Evolutionary conservation across 352 stramenopile species (phyloP).

Genomic region (Pythium chondricola): DNA sequence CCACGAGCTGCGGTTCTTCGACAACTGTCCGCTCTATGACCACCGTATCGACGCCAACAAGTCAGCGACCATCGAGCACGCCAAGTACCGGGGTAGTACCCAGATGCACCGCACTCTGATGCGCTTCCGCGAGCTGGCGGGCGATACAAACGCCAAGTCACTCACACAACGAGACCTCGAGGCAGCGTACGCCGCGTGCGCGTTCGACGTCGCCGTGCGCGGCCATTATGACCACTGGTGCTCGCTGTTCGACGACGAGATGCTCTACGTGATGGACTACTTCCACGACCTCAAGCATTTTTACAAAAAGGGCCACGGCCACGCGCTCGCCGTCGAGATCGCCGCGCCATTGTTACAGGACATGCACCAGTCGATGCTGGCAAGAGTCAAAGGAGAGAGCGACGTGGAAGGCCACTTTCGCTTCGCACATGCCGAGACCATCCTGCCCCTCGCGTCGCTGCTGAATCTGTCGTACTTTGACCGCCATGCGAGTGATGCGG

Average conservation of each 20-base stretch:
- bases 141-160: conserved; percentile 7
- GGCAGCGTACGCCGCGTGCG: conserved; percentile 69
- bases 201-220: conserved; percentile 68
- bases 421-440: conserved; percentile 83
- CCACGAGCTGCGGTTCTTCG: conserved; percentile 70
- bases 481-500: conserved; percentile 37
- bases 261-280: conserved; percentile 78
- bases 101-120: conserved; percentile 50
- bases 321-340: conserved; percentile 68
- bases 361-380: conserved; percentile 50
- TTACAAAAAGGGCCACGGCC: conserved; percentile 78
- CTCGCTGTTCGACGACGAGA: conserved; percentile 49
- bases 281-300: conserved; percentile 85
- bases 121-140: conserved; percentile 32
- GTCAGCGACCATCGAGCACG: conserved; percentile 47
- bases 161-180: conserved; percentile 63
- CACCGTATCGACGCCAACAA: conserved; percentile 52
- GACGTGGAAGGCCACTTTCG: conserved; percentile 60
- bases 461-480: conserved; percentile 74
- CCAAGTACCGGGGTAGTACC: conserved; percentile 36
- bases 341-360: conserved; percentile 63
- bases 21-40: conserved; percentile 73
- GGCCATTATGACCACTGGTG: conserved; percentile 56
- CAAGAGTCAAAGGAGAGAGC: conserved; percentile 26
- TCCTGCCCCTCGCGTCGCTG: conserved; percentile 65